A percentile compares a stretch with the other conserved stretches of the same genome.
Evolutionary conservation across 2,329 filamentous ascomycete genomes (phyloP).

Genomic region (Fusarium subglutinans): DNA sequence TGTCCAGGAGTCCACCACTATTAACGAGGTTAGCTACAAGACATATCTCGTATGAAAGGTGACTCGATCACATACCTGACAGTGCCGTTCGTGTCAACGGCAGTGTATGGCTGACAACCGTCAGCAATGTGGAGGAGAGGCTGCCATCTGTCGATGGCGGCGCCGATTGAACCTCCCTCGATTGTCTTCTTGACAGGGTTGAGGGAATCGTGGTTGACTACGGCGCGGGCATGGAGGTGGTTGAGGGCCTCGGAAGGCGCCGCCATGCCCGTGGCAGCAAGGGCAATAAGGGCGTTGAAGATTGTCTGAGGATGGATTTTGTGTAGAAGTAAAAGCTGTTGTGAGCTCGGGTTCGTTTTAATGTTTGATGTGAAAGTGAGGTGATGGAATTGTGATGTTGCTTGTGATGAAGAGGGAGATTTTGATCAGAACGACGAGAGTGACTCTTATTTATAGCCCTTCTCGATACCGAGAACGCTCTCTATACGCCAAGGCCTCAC

Average conservation of each 20-base stretch:
- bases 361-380: background rate
- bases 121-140: constrained; percentile 56
- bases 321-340: too few species aligned
- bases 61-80: constrained; percentile 54
- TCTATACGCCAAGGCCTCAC: background rate
- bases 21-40: background rate
- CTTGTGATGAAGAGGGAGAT: background rate
- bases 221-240: constrained; percentile 18
- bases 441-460: background rate
- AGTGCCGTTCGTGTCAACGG: constrained; percentile 64
- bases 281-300: background rate
- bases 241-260: background rate
- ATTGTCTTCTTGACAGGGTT: constrained; percentile 40
- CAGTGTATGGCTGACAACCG: constrained; percentile 71
- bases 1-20: constrained; percentile 47
- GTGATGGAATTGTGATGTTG: background rate
- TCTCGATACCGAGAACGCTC: background rate
- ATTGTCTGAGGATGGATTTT: background rate
- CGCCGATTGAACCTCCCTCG: constrained; percentile 36
- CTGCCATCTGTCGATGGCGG: constrained; percentile 44
- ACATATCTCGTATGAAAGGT: background rate
- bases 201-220: constrained; percentile 41
- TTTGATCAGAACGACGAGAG: background rate
- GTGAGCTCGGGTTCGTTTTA: too few species aligned
- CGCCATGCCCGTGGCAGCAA: constrained; percentile 3